Evolutionary conservation across 768 basidiomycete species (phyloP), one percentile per base, ranked within the genome.

Genomic region (Lactarius deliciosus): DNA sequence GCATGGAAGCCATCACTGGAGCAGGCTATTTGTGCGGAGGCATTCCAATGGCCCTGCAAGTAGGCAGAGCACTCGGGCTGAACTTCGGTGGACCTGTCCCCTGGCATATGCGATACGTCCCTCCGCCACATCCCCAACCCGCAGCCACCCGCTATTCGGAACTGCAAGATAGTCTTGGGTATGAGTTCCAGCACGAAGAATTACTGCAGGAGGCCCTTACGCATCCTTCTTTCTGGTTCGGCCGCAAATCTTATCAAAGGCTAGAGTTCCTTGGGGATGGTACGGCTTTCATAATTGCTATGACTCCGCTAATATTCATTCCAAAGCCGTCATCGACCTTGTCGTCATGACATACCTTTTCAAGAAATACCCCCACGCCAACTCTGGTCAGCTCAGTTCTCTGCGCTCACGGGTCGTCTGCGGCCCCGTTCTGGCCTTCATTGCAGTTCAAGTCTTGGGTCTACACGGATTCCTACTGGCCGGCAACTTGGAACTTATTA

Each of bases 221-320:
- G 0, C 94, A 96, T 73, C 90, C 93, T 0, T 92, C 91, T 0
- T 91, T 91, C 70, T 79, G 81, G 11, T 75, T 75, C 2, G 82
- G 81, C 15, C 80, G 80, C 11, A 78, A 84, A 7, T 91, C 90
- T 3, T 96, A 96, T 75, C 90, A 96, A 68, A 84, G 94, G 16
- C 78, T 95, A 13, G 94, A 96, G 71, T 95, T 94, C 71, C 81
- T 96, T 3, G 94, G 94, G 38, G 94, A 96, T 74, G 91, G 93
- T 94, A 74, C 77, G 86, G 30, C 55, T 57, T 50, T 47, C 64
- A 41, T 63, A 41, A 54, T 57, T 36, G 50, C 60, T 25, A 36
- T 22, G 40, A 20, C 40, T 58, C 38, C 32, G 22, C 25, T 68
- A 20, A 64, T 47, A 59, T 47, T 56, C 63, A 2, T 60, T 22